A percentile compares a stretch with the other conserved stretches of the same genome.
Evolutionary conservation across 371 early-diverging fungal genomes (phyloP).

Genomic region (Mortierella sp.): DNA sequence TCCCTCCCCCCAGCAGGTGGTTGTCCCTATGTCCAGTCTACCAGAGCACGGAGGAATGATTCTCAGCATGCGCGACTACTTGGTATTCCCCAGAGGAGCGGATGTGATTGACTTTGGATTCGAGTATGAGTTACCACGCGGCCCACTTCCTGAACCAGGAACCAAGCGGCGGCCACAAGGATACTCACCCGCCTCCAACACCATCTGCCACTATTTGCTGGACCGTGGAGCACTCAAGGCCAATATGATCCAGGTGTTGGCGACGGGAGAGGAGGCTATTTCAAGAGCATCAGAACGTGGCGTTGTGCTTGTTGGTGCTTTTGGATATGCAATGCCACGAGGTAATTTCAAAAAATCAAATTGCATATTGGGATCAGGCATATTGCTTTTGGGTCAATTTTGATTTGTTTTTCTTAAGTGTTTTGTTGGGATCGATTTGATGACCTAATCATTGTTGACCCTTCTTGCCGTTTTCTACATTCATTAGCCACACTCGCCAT

Average conservation of each 20-base stretch:
- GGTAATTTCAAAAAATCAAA: conserved; percentile 49
- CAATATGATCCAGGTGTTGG: conserved; percentile 65
- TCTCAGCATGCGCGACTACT: conserved; percentile 67
- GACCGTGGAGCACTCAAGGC: conserved; percentile 69
- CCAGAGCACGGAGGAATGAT: conserved; percentile 85
- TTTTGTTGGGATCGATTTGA: not conserved
- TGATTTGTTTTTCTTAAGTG: not conserved
- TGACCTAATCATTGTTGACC: not conserved
- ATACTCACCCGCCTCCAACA: conserved; percentile 63
- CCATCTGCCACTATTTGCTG: conserved; percentile 68
- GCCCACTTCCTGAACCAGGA: conserved; percentile 46
- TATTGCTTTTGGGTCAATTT: not conserved
- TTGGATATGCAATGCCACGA: conserved; percentile 77
- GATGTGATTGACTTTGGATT: conserved; percentile 59
- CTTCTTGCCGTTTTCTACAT: not conserved
- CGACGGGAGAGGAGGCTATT: conserved; percentile 60
- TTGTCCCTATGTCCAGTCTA: conserved; percentile 78
- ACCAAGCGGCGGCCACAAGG: conserved; percentile 50
- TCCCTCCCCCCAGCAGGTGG: conserved; percentile 65
- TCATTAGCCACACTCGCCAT: conserved; percentile 75
- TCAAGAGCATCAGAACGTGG: conserved; percentile 50
- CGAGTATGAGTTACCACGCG: conserved; percentile 58
- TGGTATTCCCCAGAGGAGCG: conserved; percentile 40
- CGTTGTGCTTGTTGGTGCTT: conserved; percentile 62
- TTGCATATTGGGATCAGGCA: not conserved